Conservation (phyloP, 2,329 filamentous ascomycete species). For the Dothideomycetidae sp. region DNA sequence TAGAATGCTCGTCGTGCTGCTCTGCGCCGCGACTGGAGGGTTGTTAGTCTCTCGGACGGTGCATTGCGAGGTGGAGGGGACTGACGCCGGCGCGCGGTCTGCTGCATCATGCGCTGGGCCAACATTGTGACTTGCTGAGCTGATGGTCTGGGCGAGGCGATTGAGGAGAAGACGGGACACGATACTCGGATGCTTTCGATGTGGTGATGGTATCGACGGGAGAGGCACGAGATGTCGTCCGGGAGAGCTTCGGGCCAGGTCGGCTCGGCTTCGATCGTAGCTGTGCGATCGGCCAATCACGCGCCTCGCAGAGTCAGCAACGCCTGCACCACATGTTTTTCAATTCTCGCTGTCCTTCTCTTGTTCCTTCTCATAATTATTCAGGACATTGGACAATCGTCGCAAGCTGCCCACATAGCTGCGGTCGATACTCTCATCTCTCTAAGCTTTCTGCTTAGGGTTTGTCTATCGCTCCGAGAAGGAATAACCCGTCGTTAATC, state of each 20-base stretch:
- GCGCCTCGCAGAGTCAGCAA: not conserved
- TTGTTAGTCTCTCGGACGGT: not conserved
- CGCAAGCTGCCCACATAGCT: slow-evolving; percentile 2
- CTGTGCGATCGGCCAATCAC: not conserved
- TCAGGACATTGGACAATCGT: slow-evolving; percentile 6
- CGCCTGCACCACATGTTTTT: not conserved
- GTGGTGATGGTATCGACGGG: no score
- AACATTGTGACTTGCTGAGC: slow-evolving; percentile 10
- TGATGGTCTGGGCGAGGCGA: no score
- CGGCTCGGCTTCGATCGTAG: not conserved
- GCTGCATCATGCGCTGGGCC: slow-evolving; percentile 6
- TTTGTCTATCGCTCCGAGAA: slow-evolving; percentile 8
- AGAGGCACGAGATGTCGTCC: not conserved
- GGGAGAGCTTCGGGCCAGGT: not conserved
- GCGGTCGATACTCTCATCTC: slow-evolving; percentile 1
- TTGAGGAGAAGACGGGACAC: no score
- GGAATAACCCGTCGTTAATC: slow-evolving; percentile 9
- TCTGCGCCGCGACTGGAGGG: slow-evolving; percentile 5
- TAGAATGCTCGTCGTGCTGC: slow-evolving; percentile 3
- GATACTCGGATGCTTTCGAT: no score
- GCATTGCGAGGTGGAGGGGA: not conserved
- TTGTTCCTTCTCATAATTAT: not conserved
- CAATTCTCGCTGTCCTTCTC: not conserved
- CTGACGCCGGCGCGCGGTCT: slow-evolving; percentile 7
- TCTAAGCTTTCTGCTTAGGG: slow-evolving; percentile 5